These are phyloP conservation scores for Hirschioporus abietinus DNA, from an alignment of 768 basidiomycete species.

Conservation along the genomic window DNA sequence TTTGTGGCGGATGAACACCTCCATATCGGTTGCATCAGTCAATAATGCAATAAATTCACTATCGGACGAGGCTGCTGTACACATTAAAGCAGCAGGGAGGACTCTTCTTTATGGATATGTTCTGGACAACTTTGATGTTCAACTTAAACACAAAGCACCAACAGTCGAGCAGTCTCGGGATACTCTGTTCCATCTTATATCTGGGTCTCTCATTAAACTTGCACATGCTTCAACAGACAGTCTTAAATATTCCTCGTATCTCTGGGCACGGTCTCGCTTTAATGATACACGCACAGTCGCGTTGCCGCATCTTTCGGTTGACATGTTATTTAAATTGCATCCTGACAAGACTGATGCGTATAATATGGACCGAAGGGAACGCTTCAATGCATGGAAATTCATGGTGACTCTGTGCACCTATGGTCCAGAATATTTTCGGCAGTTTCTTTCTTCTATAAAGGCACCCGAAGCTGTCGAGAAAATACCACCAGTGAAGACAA, in stretches of 20 bases:
- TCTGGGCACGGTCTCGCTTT: slow-evolving; percentile 27
- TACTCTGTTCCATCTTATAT: slow-evolving; percentile 29
- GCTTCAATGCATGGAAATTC: slow-evolving; percentile 21
- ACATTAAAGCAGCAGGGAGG: slow-evolving; percentile 19
- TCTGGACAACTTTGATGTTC: slow-evolving; percentile 41
- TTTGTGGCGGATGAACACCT: slow-evolving; percentile 25
- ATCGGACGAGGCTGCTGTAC: slow-evolving; percentile 17
- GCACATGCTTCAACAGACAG: slow-evolving; percentile 11
- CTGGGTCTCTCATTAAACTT: slow-evolving; percentile 27
- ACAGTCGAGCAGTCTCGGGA: slow-evolving; percentile 25
- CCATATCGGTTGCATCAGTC: slow-evolving; percentile 22
- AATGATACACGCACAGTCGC: slow-evolving; percentile 17
- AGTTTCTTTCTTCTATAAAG: slow-evolving; percentile 6
- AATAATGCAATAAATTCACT: slow-evolving; percentile 21
- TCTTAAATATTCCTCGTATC: slow-evolving; percentile 25
- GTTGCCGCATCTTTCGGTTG: not conserved
- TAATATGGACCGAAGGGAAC: slow-evolving; percentile 1
- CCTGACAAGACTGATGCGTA: not conserved
- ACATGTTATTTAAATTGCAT: not conserved
- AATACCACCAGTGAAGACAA: slow-evolving; percentile 16
- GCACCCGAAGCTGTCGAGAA: slow-evolving; percentile 15
- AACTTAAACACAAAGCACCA: slow-evolving; percentile 25
- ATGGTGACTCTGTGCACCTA: slow-evolving; percentile 20
- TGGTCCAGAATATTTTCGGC: slow-evolving; percentile 18
- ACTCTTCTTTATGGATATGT: slow-evolving; percentile 25